phyloP scores from a whole-genome alignment of 257 asterid genomes.

The Gentiana macrophylla region DNA sequence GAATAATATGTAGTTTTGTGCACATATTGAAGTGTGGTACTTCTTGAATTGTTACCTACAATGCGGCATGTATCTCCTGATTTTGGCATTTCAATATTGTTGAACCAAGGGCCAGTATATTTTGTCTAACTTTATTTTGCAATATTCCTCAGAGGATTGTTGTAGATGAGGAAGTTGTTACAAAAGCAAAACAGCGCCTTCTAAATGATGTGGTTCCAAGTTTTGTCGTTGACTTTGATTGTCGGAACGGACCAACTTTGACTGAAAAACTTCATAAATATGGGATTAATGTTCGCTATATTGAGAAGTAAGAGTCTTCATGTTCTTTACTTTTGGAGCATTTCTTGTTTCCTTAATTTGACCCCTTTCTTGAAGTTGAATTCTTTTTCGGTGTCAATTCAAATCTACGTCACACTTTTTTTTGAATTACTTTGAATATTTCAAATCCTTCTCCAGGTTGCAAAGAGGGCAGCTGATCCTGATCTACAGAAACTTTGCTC shows the following conservation, averaged over 20 bases:
- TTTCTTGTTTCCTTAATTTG: background rate
- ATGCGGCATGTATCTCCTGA: background rate
- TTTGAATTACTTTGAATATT: background rate
- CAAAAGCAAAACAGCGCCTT: slow-evolving; percentile 63
- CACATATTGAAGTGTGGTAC: no score
- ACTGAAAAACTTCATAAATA: slow-evolving; percentile 94
- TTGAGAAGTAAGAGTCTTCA: slow-evolving; percentile 49
- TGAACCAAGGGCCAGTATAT: background rate
- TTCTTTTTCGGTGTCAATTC: background rate
- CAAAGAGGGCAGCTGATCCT: slow-evolving; percentile 74
- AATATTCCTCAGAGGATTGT: slow-evolving; percentile 49
- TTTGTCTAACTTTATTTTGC: slow-evolving; percentile 4
- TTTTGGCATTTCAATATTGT: background rate
- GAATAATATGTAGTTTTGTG: no score
- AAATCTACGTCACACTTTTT: background rate
- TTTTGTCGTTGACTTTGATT: slow-evolving; percentile 65
- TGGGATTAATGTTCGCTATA: slow-evolving; percentile 82
- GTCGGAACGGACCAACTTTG: slow-evolving; percentile 93
- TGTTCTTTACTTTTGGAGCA: background rate
- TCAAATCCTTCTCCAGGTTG: slow-evolving; percentile 42
- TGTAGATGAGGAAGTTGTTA: slow-evolving; percentile 73
- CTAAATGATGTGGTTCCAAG: slow-evolving; percentile 64
- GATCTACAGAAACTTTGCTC: slow-evolving; percentile 86
- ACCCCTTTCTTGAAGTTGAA: background rate
- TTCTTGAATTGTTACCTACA: no score